Conservation (phyloP, 148 eudicot species). For the Arbutus unedo region DNA sequence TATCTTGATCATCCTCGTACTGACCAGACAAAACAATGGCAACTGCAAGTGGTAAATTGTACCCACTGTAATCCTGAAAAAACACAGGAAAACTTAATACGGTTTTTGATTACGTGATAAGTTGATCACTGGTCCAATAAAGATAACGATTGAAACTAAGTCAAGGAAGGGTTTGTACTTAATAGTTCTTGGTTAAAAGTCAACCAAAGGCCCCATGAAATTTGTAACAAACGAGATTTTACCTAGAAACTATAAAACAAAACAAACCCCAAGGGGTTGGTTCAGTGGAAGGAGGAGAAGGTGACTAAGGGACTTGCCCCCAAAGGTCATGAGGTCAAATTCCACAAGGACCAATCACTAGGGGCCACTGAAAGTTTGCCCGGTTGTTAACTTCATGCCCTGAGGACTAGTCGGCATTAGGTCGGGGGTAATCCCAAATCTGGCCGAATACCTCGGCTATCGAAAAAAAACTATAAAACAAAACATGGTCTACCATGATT, state of each 20-base stretch:
- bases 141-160: neutral
- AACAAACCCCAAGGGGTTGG: neutral
- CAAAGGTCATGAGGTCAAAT: too few relatives aligned
- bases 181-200: neutral
- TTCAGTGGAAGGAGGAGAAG: too few relatives aligned
- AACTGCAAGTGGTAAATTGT: conserved; percentile 52
- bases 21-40: conserved; percentile 75
- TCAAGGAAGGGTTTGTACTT: neutral
- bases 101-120: neutral
- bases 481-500: neutral
- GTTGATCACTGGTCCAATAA: neutral
- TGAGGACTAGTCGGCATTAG: too few relatives aligned
- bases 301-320: too few relatives aligned
- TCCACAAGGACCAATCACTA: too few relatives aligned
- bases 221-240: neutral
- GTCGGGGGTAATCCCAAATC: too few relatives aligned
- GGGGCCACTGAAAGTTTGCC: too few relatives aligned
- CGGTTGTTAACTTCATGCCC: too few relatives aligned
- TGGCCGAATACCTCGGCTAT: too few relatives aligned
- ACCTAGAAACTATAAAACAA: conserved; percentile 1
- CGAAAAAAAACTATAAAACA: neutral
- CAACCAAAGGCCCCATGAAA: neutral
- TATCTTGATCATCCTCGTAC: conserved; percentile 73
- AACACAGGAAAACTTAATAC: neutral
- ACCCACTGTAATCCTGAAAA: conserved; percentile 28